phyloP scores from a whole-genome alignment of 2,329 filamentous ascomycete species.

The Alternaria alternata region DNA sequence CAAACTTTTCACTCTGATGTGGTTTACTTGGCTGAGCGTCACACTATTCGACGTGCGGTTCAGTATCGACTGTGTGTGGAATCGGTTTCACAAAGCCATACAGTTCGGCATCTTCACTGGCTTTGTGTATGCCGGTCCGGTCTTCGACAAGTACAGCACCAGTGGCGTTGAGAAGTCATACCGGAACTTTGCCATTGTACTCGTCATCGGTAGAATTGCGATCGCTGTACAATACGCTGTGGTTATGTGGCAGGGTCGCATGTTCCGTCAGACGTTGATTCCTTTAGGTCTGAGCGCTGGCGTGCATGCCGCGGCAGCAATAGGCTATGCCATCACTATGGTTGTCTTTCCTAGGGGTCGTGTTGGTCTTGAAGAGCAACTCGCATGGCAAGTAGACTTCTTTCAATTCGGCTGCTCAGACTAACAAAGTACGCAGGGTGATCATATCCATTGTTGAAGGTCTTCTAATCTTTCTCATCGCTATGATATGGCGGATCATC shows the following conservation, averaged over 20 bases:
- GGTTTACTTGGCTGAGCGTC: slow-evolving; percentile 72
- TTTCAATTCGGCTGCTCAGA: background rate
- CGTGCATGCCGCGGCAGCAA: slow-evolving; percentile 22
- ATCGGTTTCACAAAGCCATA: slow-evolving; percentile 65
- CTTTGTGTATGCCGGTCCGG: slow-evolving; percentile 66
- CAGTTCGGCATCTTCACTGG: slow-evolving; percentile 71
- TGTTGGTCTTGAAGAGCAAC: slow-evolving; percentile 26
- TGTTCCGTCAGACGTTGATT: slow-evolving; percentile 30
- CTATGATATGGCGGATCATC: slow-evolving; percentile 58
- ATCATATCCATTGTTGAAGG: slow-evolving; percentile 31
- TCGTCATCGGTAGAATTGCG: slow-evolving; percentile 26
- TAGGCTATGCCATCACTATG: slow-evolving; percentile 24
- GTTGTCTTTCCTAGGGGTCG: slow-evolving; percentile 19
- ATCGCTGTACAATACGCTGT: slow-evolving; percentile 32
- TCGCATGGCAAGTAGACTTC: slow-evolving; percentile 22
- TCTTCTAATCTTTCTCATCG: slow-evolving; percentile 30
- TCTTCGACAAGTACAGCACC: slow-evolving; percentile 40
- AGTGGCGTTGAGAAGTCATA: slow-evolving; percentile 24
- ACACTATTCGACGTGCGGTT: slow-evolving; percentile 72
- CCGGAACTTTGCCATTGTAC: slow-evolving; percentile 26
- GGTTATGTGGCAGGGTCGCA: slow-evolving; percentile 32
- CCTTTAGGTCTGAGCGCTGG: slow-evolving; percentile 28
- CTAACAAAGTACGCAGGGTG: slow-evolving; percentile 22
- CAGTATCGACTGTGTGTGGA: slow-evolving; percentile 69
- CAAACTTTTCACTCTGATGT: slow-evolving; percentile 66